These are phyloP conservation scores for Pouteria glomerata DNA, from an alignment of 148 eudicot genomes.

Conservation along the genomic window DNA sequence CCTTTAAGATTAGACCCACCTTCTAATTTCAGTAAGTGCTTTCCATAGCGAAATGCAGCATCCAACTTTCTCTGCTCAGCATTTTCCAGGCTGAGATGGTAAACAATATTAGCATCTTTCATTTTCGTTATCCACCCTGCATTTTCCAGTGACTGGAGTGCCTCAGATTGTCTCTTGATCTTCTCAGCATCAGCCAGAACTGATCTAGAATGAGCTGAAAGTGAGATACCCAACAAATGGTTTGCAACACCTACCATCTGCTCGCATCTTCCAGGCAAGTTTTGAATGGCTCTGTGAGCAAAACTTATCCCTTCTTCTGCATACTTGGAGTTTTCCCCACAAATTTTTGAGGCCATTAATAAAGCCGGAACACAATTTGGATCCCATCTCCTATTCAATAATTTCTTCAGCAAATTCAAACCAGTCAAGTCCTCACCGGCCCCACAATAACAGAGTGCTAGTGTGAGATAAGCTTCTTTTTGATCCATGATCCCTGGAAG, in stretches of 20 bases:
- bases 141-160: conserved; percentile 38
- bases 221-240: conserved; percentile 41
- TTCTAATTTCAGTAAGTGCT: conserved; percentile 43
- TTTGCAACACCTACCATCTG: conserved; percentile 44
- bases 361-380: conserved; percentile 44
- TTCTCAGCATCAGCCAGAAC: conserved; percentile 45
- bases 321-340: conserved; percentile 37
- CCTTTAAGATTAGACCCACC: conserved; percentile 48
- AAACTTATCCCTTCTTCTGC: conserved; percentile 65
- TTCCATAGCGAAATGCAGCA: conserved; percentile 53
- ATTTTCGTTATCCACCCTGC: conserved; percentile 41
- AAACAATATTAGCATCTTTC: conserved; percentile 34
- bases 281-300: conserved; percentile 48
- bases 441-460: conserved; percentile 79
- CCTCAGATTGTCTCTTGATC: conserved; percentile 41
- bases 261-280: conserved; percentile 47
- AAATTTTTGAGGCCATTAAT: conserved; percentile 66
- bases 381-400: conserved; percentile 44
- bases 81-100: conserved; percentile 54
- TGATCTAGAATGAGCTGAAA: conserved; percentile 39
- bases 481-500: conserved; percentile 56
- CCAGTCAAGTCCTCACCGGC: conserved; percentile 54
- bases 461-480: conserved; percentile 52
- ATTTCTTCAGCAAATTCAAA: conserved; percentile 54
- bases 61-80: conserved; percentile 72